Percentiles rank a stretch among this genome's conserved stretches.
phyloP scores from a whole-genome alignment of 1,139 yeast species.

The Entelexis sorbosivorans region DNA sequence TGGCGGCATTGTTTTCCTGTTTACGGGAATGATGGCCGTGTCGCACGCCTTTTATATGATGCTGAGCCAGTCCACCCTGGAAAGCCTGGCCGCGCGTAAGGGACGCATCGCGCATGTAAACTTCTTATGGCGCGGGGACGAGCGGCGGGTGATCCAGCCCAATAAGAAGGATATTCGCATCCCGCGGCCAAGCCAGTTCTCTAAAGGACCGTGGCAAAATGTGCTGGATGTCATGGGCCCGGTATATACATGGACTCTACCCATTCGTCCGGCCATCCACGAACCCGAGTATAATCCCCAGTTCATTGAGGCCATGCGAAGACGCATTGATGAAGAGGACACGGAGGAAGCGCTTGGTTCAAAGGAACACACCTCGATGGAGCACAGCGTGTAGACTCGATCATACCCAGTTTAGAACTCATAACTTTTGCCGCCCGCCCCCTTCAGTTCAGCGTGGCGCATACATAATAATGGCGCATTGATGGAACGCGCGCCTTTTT shows the following conservation, averaged over 20 bases:
- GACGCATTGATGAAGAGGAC: constrained; percentile 1
- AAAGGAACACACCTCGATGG: background rate
- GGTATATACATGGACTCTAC: constrained; percentile 31
- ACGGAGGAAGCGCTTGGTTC: background rate
- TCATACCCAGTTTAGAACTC: too few species aligned
- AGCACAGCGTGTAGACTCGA: background rate
- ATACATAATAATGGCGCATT: too few species aligned
- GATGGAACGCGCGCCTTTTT: too few species aligned
- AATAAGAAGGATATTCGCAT: constrained; percentile 22
- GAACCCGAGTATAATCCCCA: constrained; percentile 17
- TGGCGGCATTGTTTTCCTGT: constrained; percentile 24
- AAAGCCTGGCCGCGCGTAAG: constrained; percentile 27
- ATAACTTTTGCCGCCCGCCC: too few species aligned
- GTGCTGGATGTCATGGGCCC: constrained; percentile 31
- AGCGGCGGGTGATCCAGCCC: constrained; percentile 26
- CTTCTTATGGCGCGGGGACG: constrained; percentile 25
- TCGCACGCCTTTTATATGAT: constrained; percentile 28
- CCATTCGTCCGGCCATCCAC: constrained; percentile 25
- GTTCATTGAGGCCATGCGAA: constrained; percentile 4
- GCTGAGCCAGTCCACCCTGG: constrained; percentile 31
- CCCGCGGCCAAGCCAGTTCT: constrained; percentile 27
- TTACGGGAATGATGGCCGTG: constrained; percentile 26
- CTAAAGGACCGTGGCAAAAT: constrained; percentile 28
- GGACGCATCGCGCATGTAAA: constrained; percentile 25
- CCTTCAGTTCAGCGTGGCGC: too few species aligned